These are phyloP conservation scores for Colletotrichum noveboracense DNA, from an alignment of 2,329 filamentous ascomycete species.

Conservation along the genomic window DNA sequence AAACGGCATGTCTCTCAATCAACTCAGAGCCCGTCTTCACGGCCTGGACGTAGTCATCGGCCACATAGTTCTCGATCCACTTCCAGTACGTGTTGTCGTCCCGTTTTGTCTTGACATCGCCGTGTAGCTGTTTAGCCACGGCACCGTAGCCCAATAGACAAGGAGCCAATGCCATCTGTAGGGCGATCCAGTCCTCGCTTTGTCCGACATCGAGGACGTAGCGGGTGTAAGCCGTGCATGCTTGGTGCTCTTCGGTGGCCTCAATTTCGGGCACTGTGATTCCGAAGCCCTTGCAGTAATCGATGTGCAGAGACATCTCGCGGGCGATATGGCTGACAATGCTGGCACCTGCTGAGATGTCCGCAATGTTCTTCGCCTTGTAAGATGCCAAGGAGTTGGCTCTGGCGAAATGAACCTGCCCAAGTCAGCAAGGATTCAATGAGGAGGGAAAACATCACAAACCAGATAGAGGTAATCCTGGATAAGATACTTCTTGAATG, in stretches of 20 bases:
- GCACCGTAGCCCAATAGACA: conserved; percentile 89
- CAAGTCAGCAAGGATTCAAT: not conserved
- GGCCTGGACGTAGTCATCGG: conserved; percentile 77
- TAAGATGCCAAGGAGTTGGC: conserved; percentile 87
- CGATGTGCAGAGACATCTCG: conserved; percentile 82
- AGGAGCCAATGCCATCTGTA: conserved; percentile 84
- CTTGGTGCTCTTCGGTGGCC: conserved; percentile 74
- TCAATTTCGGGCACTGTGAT: conserved; percentile 77
- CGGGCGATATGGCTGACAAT: conserved; percentile 79
- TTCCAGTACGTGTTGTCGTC: conserved; percentile 81
- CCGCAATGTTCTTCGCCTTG: conserved; percentile 76
- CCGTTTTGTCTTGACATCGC: conserved; percentile 63
- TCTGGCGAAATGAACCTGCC: conserved; percentile 81
- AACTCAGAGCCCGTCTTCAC: conserved; percentile 74
- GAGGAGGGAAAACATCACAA: conserved; percentile 23
- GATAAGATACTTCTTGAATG: conserved; percentile 87
- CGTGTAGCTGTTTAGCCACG: conserved; percentile 74
- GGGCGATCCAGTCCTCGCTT: conserved; percentile 84
- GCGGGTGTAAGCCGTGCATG: conserved; percentile 82
- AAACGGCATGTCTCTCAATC: conserved; percentile 75
- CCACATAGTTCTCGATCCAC: conserved; percentile 91
- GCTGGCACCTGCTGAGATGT: conserved; percentile 71
- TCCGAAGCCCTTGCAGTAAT: conserved; percentile 83
- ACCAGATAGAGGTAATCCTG: conserved; percentile 94
- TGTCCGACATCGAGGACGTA: conserved; percentile 90